Conservation (phyloP, 352 stramenopile genomes). For the Globisporangium camurandrum region DNA sequence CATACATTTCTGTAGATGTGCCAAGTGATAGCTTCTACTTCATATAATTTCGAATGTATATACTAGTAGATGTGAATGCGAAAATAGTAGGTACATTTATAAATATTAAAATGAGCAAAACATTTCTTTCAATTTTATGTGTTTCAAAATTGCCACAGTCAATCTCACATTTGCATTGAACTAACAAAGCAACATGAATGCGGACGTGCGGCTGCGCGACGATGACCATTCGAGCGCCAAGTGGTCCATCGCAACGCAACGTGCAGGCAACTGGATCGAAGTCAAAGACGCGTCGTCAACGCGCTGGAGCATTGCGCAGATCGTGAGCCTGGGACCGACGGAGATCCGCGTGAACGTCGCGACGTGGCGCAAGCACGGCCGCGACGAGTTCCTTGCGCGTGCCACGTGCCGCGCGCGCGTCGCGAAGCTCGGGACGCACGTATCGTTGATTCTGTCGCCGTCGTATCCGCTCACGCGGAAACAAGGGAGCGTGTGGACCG, state of each 20-base stretch:
- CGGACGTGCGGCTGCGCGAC: constrained; percentile 36
- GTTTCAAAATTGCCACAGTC: no score
- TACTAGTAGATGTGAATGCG: no score
- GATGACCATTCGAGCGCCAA: constrained; percentile 63
- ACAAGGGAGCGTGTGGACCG: constrained; percentile 59
- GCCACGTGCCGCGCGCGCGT: constrained; percentile 53
- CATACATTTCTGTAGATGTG: no score
- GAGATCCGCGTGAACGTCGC: constrained; percentile 69
- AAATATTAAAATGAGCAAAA: no score
- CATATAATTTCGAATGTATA: no score
- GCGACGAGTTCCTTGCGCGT: constrained; percentile 65
- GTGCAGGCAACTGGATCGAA: constrained; percentile 74
- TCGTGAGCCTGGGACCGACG: constrained; percentile 46
- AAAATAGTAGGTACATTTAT: no score
- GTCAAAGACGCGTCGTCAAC: constrained; percentile 64
- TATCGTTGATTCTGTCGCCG: constrained; percentile 69
- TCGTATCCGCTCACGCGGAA: constrained; percentile 74
- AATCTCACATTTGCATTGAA: no score
- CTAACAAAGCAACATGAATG: no score
- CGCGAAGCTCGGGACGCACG: constrained; percentile 64
- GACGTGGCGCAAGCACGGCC: constrained; percentile 58
- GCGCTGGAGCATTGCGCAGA: constrained; percentile 72
- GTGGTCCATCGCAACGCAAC: constrained; percentile 65
- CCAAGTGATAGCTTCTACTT: no score
- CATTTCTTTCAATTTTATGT: no score